phyloP scores from a whole-genome alignment of 805 yeast genomes.

The Kodamaea leandrae region DNA sequence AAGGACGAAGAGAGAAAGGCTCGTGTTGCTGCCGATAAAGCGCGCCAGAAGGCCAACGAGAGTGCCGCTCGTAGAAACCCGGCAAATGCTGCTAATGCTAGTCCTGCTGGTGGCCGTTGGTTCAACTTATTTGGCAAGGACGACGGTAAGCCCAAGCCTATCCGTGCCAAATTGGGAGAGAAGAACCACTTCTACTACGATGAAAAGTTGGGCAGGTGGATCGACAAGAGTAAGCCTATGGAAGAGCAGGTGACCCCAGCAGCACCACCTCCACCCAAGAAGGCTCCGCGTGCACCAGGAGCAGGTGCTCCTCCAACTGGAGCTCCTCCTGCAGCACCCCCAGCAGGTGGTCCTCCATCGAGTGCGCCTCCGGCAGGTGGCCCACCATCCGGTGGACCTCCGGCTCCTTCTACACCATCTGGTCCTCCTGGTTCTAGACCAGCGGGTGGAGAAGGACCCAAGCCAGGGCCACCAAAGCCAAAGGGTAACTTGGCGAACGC shows the following conservation, averaged over 20 bases:
- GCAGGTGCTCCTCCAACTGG: conserved; percentile 13
- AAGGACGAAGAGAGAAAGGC: conserved; percentile 19
- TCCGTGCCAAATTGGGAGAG: conserved; percentile 84
- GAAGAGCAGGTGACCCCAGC: conserved; percentile 59
- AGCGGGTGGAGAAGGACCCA: conserved; percentile 11
- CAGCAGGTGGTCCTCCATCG: conserved; percentile 6
- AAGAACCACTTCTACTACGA: conserved; percentile 73
- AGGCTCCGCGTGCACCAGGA: conserved; percentile 8
- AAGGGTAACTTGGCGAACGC: conserved; percentile 34
- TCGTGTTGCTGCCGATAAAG: conserved; percentile 30
- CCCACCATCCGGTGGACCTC: background rate
- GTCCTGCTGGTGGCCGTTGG: conserved; percentile 45
- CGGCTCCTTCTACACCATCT: conserved; percentile 1
- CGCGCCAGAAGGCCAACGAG: conserved; percentile 23
- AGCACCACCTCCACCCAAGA: conserved; percentile 67
- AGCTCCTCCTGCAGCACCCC: conserved; percentile 6
- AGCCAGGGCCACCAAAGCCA: conserved; percentile 13
- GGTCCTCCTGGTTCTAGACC: conserved; percentile 9
- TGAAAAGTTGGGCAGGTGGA: conserved; percentile 83
- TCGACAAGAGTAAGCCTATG: conserved; percentile 62
- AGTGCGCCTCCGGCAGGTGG: conserved; percentile 9
- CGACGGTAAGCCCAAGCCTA: conserved; percentile 69
- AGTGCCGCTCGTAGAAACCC: conserved; percentile 14
- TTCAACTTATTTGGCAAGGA: conserved; percentile 45
- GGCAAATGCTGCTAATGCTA: conserved; percentile 5